Evolutionary conservation across 148 eudicot species (phyloP).

Genomic region (Tetragonia tetragonoides): DNA sequence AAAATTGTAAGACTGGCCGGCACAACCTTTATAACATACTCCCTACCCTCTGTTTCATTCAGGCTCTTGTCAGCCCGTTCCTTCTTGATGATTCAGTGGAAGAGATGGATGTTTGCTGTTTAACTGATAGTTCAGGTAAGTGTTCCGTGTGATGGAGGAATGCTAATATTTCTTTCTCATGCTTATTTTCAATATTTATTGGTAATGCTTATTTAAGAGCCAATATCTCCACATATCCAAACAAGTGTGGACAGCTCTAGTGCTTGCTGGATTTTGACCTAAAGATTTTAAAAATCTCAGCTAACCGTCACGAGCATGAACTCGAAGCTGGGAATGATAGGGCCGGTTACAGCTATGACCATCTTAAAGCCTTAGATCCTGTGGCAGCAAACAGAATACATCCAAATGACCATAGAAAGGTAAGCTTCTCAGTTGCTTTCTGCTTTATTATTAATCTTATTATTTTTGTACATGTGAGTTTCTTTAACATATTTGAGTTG

Average conservation of each 20-base stretch:
- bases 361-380: constrained; percentile 73
- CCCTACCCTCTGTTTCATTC: constrained; percentile 18
- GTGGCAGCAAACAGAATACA: constrained; percentile 89
- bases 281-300: constrained; percentile 25
- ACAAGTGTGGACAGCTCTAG: not conserved
- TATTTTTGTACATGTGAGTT: not conserved
- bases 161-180: not conserved
- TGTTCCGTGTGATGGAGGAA: not conserved
- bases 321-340: constrained; percentile 25
- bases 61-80: constrained; percentile 89
- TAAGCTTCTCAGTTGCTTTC: constrained; percentile 20
- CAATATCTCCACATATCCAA: not conserved
- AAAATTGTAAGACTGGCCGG: no score
- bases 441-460: no score
- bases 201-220: not conserved
- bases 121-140: constrained; percentile 49
- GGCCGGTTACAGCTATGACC: constrained; percentile 41
- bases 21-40: not conserved
- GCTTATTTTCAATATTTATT: not conserved
- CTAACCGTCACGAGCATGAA: constrained; percentile 35
- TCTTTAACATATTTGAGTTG: not conserved
- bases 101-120: constrained; percentile 39
- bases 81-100: constrained; percentile 69
- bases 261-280: not conserved
- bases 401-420: constrained; percentile 94